Evolutionary conservation across 352 stramenopile species (phyloP), one percentile per base, ranked within the genome.

Genomic region (Phytophthora palmivora): DNA sequence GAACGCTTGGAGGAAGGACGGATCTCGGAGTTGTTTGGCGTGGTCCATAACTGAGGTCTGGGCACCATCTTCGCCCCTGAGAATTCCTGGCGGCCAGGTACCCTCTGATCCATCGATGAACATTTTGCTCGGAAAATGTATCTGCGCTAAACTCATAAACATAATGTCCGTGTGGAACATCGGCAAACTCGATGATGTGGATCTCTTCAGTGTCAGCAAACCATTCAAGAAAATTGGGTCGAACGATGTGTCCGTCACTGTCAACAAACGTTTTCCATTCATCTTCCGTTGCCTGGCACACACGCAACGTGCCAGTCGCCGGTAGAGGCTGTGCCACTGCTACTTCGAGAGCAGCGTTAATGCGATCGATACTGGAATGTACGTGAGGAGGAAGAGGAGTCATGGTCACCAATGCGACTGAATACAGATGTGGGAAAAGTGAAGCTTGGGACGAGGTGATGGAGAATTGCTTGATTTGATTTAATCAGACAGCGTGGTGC

Each of bases 281-380:
- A 42, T 74, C 70, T 71, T 71, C 70, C 18, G 66, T 79, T 66
- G 61, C 70, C 14, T 68, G 56, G 41, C 70, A 72, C 32, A 78
- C n/a, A n/a, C n/a, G n/a, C n/a, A n/a, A n/a, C n/a, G n/a, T n/a
- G n/a, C n/a, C n/a, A n/a, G n/a, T n/a, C 42, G 39, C 19, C 37
- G 58, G 63, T 71, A 63, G 63, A 71, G 26, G 69, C 45, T 74
- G 63, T 56, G 21, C 39, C 22, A 73, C 28, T 74, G 63, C 69
- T 48, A 50, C 55, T 71, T 78, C 53, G 37, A 77, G 58, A 71
- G 69, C 69, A 74, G 63, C 64, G 51, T 72, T 74, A n/a, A 78
- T 78, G 63, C 69, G 69, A 69, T 71, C 54, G 58, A 72, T 51
- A 59, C 63, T 72, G 49, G 64, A 28, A n/a, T n/a, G n/a, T n/a